Evolutionary conservation across 176 grass and related monocot genomes (phyloP), one percentile per base, ranked within the genome.

Genomic region (Melocanna baccifera): DNA sequence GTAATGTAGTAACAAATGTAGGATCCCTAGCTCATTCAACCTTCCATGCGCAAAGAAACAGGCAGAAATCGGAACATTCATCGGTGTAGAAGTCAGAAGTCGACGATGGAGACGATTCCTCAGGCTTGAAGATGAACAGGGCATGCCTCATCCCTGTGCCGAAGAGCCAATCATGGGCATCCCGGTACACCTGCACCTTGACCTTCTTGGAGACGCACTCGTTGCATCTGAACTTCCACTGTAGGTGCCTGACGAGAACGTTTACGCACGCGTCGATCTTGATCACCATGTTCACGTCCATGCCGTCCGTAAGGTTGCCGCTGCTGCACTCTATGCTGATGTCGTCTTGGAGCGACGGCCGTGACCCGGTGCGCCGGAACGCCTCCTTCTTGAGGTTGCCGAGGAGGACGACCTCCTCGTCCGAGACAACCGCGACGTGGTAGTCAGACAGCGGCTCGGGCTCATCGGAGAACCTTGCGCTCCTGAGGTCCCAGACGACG

Each of bases 141-240:
- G 96, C 96, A n/a, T 98, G 89, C 63, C 92, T 88, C 67, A 89
- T 64, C 12, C 96, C 92, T 0, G 88, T 86, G 79, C 89, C 75
- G 71, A 98, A 98, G 51, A 98, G 87, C 96, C 96, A 98, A 34
- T 93, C 91, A 42, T 98, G 93, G 22, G 94, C 92, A 9, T 98
- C 96, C 96, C 96, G 95, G 75, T 90, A 94, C 65, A 98, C 96
- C 28, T 93, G 86, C 69, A 98, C 91, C 67, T 73, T 93, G 63
- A 84, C 71, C 55, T 94, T 91, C 67, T 94, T 84, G 43, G 86
- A 86, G 65, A 98, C 91, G 61, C 82, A 91, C 76, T 95, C 89
- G 77, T 95, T 95, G 20, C 96, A 93, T 68, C 96, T 94, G 82
- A 98, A 98, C 82, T 98, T 98, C 96, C 96, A 98, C 36, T 93